Evolutionary conservation across 1,284 basidiomycete genomes (phyloP).

Genomic region (Moesziomyces antarcticus): DNA sequence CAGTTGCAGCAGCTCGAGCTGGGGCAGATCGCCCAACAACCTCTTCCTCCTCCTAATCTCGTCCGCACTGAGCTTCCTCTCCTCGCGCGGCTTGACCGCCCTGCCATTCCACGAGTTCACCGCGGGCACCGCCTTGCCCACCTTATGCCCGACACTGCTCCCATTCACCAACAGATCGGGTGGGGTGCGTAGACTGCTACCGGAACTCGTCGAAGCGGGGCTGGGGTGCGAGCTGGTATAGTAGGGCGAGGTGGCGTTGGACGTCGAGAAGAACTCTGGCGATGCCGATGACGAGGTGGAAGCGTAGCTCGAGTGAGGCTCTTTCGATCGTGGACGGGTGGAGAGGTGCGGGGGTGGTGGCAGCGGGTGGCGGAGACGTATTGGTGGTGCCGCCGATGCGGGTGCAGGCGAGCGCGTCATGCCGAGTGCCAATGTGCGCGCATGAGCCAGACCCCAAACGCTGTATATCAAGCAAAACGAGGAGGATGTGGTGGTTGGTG

Average conservation of each 20-base stretch:
- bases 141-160: constrained; percentile 10
- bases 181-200: constrained; percentile 44
- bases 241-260: constrained; percentile 19
- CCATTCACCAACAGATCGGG: constrained; percentile 56
- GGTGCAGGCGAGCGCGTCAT: constrained; percentile 4
- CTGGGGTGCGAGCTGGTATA: constrained; percentile 27
- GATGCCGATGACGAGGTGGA: background rate
- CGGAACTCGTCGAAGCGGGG: constrained; percentile 12
- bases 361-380: constrained; percentile 23
- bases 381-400: constrained; percentile 19
- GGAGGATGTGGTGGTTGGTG: no score
- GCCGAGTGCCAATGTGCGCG: no score
- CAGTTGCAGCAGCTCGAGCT: background rate
- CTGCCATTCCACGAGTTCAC: constrained; percentile 41
- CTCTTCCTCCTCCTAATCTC: constrained; percentile 25
- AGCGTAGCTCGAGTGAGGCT: no score
- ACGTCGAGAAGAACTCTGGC: background rate
- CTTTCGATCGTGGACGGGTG: background rate
- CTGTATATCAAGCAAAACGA: no score
- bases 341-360: constrained; percentile 3
- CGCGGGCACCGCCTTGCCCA: background rate
- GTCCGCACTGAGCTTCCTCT: constrained; percentile 1
- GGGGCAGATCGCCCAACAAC: constrained; percentile 6
- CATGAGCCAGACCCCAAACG: no score
- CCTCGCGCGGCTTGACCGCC: constrained; percentile 10